phyloP scores from a whole-genome alignment of 441 rosid species.

The Adansonia gregorii region DNA sequence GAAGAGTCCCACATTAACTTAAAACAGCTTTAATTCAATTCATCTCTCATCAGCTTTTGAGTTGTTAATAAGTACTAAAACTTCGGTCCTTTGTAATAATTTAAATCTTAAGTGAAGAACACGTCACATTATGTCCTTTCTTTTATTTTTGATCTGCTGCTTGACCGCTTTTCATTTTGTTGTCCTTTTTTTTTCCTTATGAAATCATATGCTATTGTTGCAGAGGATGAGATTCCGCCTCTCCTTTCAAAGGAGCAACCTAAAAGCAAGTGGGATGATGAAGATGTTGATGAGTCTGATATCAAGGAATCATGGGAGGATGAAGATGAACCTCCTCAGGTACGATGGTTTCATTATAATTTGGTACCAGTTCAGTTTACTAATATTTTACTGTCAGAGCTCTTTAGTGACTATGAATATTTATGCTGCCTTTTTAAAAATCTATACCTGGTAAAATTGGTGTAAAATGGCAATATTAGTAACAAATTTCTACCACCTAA shows the following conservation, averaged over 20 bases:
- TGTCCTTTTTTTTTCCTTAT: not conserved
- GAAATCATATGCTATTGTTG: conserved; percentile 1
- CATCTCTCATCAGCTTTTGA: not conserved
- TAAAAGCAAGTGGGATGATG: conserved; percentile 82
- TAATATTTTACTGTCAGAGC: not conserved
- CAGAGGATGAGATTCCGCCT: conserved; percentile 80
- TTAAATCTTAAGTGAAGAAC: not conserved
- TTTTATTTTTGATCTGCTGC: not conserved
- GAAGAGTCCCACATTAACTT: not conserved
- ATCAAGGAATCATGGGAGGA: conserved; percentile 98
- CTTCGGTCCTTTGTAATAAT: not conserved
- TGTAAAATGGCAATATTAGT: not conserved
- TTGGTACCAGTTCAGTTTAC: not conserved
- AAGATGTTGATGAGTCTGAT: conserved; percentile 76
- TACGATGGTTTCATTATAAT: conserved; percentile 37
- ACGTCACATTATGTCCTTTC: not conserved
- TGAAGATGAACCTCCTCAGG: conserved; percentile 68
- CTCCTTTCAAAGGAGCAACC: conserved; percentile 50
- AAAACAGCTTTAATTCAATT: not conserved
- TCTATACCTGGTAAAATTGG: not conserved
- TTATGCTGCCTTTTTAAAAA: not conserved
- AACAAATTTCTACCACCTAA: not conserved
- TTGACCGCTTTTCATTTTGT: not conserved
- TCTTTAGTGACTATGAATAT: not conserved
- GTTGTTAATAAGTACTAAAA: not conserved